Conservation (phyloP, 2,329 filamentous ascomycete genomes). For the Colletotrichum noveboracense region DNA sequence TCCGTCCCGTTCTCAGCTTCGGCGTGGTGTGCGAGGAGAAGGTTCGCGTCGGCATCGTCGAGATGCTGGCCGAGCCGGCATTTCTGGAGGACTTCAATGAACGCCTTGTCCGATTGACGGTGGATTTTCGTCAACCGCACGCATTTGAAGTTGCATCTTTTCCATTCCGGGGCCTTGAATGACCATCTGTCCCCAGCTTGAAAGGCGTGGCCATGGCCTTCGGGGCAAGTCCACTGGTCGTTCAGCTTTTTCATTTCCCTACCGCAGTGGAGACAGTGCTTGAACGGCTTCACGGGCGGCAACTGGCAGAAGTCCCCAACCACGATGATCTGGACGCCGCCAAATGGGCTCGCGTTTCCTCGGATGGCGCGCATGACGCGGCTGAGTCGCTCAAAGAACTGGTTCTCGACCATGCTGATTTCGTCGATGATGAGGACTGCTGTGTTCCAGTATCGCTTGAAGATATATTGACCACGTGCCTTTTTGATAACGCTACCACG, state of each 20-base stretch:
- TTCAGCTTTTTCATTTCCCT: neutral
- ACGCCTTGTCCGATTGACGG: conserved; percentile 58
- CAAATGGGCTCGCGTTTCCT: neutral
- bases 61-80: conserved; percentile 52
- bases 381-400: conserved; percentile 63
- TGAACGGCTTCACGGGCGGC: no score
- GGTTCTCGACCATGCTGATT: conserved; percentile 70
- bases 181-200: conserved; percentile 63
- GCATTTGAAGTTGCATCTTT: conserved; percentile 55
- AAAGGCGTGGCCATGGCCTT: neutral
- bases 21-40: conserved; percentile 50
- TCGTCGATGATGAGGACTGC: conserved; percentile 71
- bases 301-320: neutral
- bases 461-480: conserved; percentile 28
- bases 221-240: neutral
- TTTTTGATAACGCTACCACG: neutral
- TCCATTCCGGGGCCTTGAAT: conserved; percentile 62
- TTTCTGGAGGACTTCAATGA: conserved; percentile 61
- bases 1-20: conserved; percentile 25
- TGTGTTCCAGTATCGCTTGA: conserved; percentile 43
- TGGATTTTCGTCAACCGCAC: conserved; percentile 60
- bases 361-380: conserved; percentile 43
- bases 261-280: neutral
- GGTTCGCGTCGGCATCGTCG: conserved; percentile 36
- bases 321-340: neutral